Percentiles rank a stretch among this genome's conserved stretches.
These are phyloP conservation scores for Mortierella sp. DNA, from an alignment of 371 early-diverging fungal species.

Conservation along the genomic window DNA sequence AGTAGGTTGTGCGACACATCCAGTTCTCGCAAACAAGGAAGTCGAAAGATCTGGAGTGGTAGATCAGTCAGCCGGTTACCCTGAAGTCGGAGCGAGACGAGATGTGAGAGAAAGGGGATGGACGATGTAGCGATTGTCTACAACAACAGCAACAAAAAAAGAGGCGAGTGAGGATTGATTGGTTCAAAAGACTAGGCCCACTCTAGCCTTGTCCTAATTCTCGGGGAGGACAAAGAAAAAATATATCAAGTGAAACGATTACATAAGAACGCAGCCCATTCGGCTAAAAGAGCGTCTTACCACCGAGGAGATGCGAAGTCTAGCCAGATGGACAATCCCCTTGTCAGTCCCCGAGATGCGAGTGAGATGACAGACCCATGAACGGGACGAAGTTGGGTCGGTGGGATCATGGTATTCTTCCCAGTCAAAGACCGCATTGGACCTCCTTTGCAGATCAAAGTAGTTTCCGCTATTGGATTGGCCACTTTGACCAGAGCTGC, in stretches of 20 bases:
- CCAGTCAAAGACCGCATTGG: no score
- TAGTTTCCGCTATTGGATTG: no score
- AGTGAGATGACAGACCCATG: constrained; percentile 28
- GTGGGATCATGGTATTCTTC: no score
- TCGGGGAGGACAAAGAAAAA: no score
- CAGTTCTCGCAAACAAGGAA: constrained; percentile 61
- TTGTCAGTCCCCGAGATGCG: constrained; percentile 41
- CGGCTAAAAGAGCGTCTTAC: constrained; percentile 11
- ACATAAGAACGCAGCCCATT: no score
- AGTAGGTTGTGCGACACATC: constrained; percentile 67
- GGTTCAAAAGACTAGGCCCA: background rate
- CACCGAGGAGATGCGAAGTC: constrained; percentile 35
- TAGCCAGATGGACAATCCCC: constrained; percentile 42
- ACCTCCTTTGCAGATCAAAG: no score
- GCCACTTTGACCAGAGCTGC: no score
- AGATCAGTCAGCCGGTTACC: constrained; percentile 60
- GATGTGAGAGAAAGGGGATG: constrained; percentile 28
- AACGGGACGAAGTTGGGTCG: background rate
- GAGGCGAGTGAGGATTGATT: background rate
- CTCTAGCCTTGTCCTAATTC: background rate
- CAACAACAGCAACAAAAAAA: background rate
- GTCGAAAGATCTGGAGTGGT: constrained; percentile 62
- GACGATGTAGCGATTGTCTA: constrained; percentile 46
- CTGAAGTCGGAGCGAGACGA: constrained; percentile 45
- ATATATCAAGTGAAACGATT: no score